phyloP scores from a whole-genome alignment of 2,329 filamentous ascomycete species.

The Trichoderma asperellum region DNA sequence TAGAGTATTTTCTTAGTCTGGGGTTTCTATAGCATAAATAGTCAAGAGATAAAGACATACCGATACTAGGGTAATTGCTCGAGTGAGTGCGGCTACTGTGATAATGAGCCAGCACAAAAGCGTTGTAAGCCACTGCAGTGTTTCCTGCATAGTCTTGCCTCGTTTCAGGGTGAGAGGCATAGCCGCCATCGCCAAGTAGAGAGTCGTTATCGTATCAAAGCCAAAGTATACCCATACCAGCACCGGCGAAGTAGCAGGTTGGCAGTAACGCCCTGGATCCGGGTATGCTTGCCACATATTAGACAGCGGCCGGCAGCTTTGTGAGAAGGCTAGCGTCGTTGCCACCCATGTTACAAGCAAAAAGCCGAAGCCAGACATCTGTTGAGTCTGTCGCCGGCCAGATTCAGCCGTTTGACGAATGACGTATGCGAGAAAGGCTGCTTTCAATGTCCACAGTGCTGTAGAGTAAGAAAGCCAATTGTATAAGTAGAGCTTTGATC shows the following conservation, averaged over 20 bases:
- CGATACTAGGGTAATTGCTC: slow-evolving; percentile 12
- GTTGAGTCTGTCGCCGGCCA: slow-evolving; percentile 1
- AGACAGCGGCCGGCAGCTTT: slow-evolving; percentile 25
- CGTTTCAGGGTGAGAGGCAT: not conserved
- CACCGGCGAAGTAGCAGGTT: slow-evolving; percentile 25
- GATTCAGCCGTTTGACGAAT: slow-evolving; percentile 9
- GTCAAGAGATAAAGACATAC: not conserved
- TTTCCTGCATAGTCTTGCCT: not conserved
- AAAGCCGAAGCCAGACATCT: slow-evolving; percentile 16
- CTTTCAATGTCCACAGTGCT: slow-evolving; percentile 27
- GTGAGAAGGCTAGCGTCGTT: slow-evolving; percentile 12
- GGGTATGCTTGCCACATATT: slow-evolving; percentile 27
- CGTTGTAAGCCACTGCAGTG: not conserved
- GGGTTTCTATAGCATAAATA: too few species aligned
- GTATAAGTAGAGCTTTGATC: slow-evolving; percentile 29
- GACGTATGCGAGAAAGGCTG: slow-evolving; percentile 24
- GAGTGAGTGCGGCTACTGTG: not conserved
- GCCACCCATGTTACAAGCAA: slow-evolving; percentile 20
- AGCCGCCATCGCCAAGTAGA: slow-evolving; percentile 21
- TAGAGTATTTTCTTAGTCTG: not conserved
- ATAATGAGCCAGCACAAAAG: slow-evolving; percentile 19
- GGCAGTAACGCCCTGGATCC: slow-evolving; percentile 13
- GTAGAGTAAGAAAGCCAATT: slow-evolving; percentile 27
- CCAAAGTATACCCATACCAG: slow-evolving; percentile 27
- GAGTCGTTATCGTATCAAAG: slow-evolving; percentile 12